Evolutionary conservation across 306 rosid species (phyloP).

Genomic region (Fagus sylvatica): DNA sequence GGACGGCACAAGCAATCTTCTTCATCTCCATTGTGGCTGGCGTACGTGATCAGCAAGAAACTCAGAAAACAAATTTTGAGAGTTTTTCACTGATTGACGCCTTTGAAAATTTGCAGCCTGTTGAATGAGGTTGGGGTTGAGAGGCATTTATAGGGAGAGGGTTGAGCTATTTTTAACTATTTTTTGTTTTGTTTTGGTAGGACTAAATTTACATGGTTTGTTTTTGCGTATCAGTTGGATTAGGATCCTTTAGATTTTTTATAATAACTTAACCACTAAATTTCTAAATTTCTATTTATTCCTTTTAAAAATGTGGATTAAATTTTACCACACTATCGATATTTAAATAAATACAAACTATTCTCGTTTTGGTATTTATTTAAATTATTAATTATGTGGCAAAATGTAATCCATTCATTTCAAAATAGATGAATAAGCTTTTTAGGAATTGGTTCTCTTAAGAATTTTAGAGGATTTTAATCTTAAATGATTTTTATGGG

Average conservation of each 20-base stretch:
- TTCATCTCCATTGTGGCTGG: conserved; percentile 35
- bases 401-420: too few relatives aligned
- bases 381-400: too few relatives aligned
- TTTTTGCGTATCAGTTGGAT: background rate
- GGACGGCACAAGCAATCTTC: conserved; percentile 25
- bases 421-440: too few relatives aligned
- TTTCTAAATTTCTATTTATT: too few relatives aligned
- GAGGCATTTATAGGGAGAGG: conserved; percentile 17
- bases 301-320: too few relatives aligned
- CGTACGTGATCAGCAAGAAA: conserved; percentile 12
- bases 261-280: too few relatives aligned
- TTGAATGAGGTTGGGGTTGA: background rate
- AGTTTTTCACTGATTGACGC: conserved; percentile 17
- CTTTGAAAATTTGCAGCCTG: conserved; percentile 7
- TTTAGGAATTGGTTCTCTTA: too few relatives aligned
- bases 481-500: background rate
- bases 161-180: background rate
- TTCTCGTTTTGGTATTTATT: too few relatives aligned
- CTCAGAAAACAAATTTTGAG: background rate
- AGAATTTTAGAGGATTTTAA: too few relatives aligned
- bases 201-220: background rate
- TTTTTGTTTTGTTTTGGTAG: background rate
- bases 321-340: too few relatives aligned
- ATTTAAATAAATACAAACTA: too few relatives aligned
- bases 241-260: too few relatives aligned